A percentile compares a stretch with the other conserved stretches of the same genome.
Conservation (phyloP, 371 early-diverging fungal genomes). For the Saksenaea vasiformis region DNA sequence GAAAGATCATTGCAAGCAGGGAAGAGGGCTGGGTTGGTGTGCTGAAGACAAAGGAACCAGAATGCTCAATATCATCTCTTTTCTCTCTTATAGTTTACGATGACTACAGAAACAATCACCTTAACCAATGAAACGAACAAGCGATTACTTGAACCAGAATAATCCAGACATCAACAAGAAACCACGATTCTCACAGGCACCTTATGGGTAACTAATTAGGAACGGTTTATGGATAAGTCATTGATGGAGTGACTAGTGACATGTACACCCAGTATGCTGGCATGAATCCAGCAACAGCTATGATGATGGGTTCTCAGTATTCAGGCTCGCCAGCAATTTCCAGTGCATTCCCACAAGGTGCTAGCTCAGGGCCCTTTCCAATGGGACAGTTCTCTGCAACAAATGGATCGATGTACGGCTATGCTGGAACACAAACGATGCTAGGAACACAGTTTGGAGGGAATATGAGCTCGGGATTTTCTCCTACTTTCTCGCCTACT, state of each 20-base stretch:
- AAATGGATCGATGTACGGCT: slow-evolving; percentile 18
- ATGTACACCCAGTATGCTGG: slow-evolving; percentile 20
- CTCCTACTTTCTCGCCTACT: slow-evolving; percentile 8
- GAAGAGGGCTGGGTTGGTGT: slow-evolving; percentile 1
- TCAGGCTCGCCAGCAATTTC: background rate
- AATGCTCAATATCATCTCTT: background rate
- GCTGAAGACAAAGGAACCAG: background rate
- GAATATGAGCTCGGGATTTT: slow-evolving; percentile 3
- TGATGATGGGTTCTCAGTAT: slow-evolving; percentile 21
- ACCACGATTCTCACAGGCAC: slow-evolving; percentile 18
- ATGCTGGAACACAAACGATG: slow-evolving; percentile 4
- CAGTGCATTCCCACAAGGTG: background rate
- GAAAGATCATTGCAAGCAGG: slow-evolving; percentile 3
- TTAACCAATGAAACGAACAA: slow-evolving; percentile 27
- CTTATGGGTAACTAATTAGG: slow-evolving; percentile 22
- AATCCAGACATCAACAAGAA: slow-evolving; percentile 26
- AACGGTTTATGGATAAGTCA: background rate
- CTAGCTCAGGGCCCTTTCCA: background rate
- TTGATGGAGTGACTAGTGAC: slow-evolving; percentile 10
- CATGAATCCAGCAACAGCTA: slow-evolving; percentile 20
- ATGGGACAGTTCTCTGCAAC: slow-evolving; percentile 11
- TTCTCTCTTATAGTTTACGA: slow-evolving; percentile 4
- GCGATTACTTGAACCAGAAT: slow-evolving; percentile 19
- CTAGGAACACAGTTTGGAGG: slow-evolving; percentile 1
- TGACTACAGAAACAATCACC: background rate